Base-by-base conservation (phyloP, 2,329 filamentous ascomycete species). In the Cryoendolithus antarcticus region DNA sequence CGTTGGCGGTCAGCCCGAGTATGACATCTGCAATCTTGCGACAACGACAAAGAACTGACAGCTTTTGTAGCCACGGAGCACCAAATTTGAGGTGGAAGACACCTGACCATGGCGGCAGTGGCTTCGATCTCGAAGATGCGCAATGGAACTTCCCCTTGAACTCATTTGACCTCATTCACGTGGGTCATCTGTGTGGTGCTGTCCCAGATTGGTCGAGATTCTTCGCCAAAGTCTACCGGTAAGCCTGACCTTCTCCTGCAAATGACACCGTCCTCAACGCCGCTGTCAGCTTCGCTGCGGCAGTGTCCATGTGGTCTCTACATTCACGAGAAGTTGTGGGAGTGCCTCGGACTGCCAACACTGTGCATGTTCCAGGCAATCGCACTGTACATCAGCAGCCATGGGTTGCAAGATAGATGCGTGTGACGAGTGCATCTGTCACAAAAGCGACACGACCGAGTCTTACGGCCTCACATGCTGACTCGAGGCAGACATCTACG, bases 131-230 rank as follows among this genome's bases (percentile, higher is more conserved):
- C 49, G 86, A 93, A 57, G 85, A 93, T 53, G 74, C 76, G 38
- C 72, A 74, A 10, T 94, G 86, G 86, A 63, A 68, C 3, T 55
- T 78, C 34, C 74, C 74, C 9, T 72, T 78, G 50, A 69, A 75
- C 39, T 78, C 79, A 1, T 91, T 80, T 64, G 86, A 96, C 61
- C 60, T 95, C 48, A 81, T 95, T 47, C 84, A 93, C 53, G 67
- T 93, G 56, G 78, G 84, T 40, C 78, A 84, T 71, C 75, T 88
- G 12, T 72, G 74, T 47, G 89, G 89, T 7, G 82, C 80, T 56
- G 80, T 95, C 37, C 67, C 70, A 13, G 78, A 77, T 53, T 95
- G 86, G 86, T 34, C 38, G n/a, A 32, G 11, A 21, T 40, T 38
- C 7, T 13, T 38, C n/a, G 68, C 71, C 3, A 69, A 72, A 34